A percentile compares a stretch with the other conserved stretches of the same genome.
phyloP scores from a whole-genome alignment of 2,329 filamentous ascomycete genomes.

The Paraphaeosphaeria minitans region DNA sequence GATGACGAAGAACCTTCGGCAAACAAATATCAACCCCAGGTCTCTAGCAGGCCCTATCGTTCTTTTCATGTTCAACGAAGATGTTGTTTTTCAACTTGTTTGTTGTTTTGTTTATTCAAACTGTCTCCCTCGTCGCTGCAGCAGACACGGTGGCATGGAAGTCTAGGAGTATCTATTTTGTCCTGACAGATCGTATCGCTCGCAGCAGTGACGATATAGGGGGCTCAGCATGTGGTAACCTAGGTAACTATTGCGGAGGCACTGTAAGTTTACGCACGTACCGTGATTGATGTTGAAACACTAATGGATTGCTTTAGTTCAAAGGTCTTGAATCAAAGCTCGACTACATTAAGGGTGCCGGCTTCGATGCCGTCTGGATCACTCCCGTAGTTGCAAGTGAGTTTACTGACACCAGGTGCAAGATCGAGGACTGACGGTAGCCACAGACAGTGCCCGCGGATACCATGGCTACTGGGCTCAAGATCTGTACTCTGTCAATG shows the following conservation, averaged over 20 bases:
- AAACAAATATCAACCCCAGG: neutral
- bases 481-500: constrained; percentile 55
- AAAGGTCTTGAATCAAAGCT: constrained; percentile 54
- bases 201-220: constrained; percentile 40
- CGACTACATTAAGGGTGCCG: constrained; percentile 58
- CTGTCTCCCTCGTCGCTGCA: constrained; percentile 27
- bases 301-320: constrained; percentile 36
- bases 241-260: constrained; percentile 56
- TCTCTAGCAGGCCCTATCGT: neutral
- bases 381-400: constrained; percentile 44
- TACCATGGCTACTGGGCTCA: constrained; percentile 59
- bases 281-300: neutral
- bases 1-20: neutral
- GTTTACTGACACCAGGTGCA: constrained; percentile 21
- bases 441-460: constrained; percentile 48
- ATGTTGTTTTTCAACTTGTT: constrained; percentile 24
- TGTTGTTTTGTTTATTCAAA: constrained; percentile 22
- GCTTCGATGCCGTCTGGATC: constrained; percentile 58
- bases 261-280: constrained; percentile 29
- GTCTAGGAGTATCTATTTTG: constrained; percentile 46
- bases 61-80: neutral
- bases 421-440: constrained; percentile 19
- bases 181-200: constrained; percentile 44
- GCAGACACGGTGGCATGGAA: constrained; percentile 44
- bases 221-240: constrained; percentile 36